phyloP scores from a whole-genome alignment of 1,139 yeast genomes.

The Saccharomycopsis hybrid region DNA sequence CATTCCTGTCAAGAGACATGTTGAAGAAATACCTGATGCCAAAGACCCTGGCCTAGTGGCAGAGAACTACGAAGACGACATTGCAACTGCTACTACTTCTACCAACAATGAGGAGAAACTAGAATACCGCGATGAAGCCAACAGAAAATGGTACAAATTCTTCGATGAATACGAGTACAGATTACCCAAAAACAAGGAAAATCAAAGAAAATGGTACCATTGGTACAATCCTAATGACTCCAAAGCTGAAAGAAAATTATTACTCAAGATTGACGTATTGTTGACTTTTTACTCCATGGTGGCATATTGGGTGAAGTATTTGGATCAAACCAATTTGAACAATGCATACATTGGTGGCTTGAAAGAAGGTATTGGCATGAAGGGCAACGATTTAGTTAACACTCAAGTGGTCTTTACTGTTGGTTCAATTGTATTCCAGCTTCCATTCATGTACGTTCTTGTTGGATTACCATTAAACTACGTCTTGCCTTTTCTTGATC shows the following conservation, averaged over 20 bases:
- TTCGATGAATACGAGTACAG: slow-evolving; percentile 60
- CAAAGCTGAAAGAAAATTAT: slow-evolving; percentile 39
- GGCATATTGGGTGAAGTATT: slow-evolving; percentile 66
- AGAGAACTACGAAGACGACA: background rate
- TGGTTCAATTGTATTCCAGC: slow-evolving; percentile 54
- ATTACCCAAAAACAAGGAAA: slow-evolving; percentile 30
- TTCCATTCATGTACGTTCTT: slow-evolving; percentile 35
- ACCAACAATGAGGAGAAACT: too few relatives aligned
- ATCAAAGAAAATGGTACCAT: slow-evolving; percentile 45
- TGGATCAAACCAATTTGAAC: slow-evolving; percentile 51
- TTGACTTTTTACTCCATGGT: slow-evolving; percentile 54
- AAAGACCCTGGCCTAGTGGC: too few relatives aligned
- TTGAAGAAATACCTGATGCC: background rate
- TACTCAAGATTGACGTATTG: slow-evolving; percentile 55
- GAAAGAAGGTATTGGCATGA: slow-evolving; percentile 45
- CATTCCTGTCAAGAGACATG: slow-evolving; percentile 7
- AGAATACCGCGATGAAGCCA: slow-evolving; percentile 57
- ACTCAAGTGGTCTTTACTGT: slow-evolving; percentile 52
- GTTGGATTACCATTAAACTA: slow-evolving; percentile 38
- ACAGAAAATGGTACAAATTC: slow-evolving; percentile 55
- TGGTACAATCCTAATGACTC: slow-evolving; percentile 60
- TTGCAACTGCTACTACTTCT: too few relatives aligned
- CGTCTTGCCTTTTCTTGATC: slow-evolving; percentile 29
- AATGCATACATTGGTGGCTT: slow-evolving; percentile 68
- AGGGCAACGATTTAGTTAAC: slow-evolving; percentile 53